Evolutionary conservation across 176 grass and related monocot genomes (phyloP), one percentile per base, ranked within the genome.

Genomic region (Cymbopogon citratus): DNA sequence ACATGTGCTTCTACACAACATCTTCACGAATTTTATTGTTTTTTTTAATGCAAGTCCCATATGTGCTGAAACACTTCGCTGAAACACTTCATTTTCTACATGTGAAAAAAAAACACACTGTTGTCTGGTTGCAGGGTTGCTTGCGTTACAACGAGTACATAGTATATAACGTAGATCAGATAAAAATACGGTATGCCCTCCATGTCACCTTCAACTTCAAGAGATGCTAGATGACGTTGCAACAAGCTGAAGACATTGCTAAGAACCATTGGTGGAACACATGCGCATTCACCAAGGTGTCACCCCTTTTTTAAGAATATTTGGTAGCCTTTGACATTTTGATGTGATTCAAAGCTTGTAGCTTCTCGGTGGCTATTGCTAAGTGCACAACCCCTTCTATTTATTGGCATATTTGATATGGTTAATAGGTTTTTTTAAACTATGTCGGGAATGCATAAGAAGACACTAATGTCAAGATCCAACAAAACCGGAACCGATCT

Each of bases 141-240:
- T 89, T 97, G 86, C 86, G 87, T 54, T 97, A 97, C 86, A 97
- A 97, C 1, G 95, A 97, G 31, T 97, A 92, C 69, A 94, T 97
- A 23, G 95, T 97, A 43, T 97, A 97, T 52, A 92, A 94, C 43
- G 45, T 91, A 70, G 88, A 98, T 83, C 92, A 98, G 90, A 92
- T 98, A 89, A 90, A 80, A 79, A 98, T 98, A 92, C 78, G 87
- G n/a, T 98, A 94, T 54, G 74, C 91, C 26, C 69, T 98, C 64
- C 92, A 91, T 83, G 95, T 98, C 69, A 64, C 78, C 67, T 94
- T 97, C 70, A 91, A 92, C 39, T 98, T 91, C 84, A 88, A 89
- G 78, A 76, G 65, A 57, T 6, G 65, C 10, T 86, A 89, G 73
- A 82, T 8, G 16, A 26, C 25, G 5, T 56, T 51, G 49, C 33